Evolutionary conservation across 352 stramenopile species (phyloP), one percentile per base, ranked within the genome.

Genomic region (Pythium periplocum): DNA sequence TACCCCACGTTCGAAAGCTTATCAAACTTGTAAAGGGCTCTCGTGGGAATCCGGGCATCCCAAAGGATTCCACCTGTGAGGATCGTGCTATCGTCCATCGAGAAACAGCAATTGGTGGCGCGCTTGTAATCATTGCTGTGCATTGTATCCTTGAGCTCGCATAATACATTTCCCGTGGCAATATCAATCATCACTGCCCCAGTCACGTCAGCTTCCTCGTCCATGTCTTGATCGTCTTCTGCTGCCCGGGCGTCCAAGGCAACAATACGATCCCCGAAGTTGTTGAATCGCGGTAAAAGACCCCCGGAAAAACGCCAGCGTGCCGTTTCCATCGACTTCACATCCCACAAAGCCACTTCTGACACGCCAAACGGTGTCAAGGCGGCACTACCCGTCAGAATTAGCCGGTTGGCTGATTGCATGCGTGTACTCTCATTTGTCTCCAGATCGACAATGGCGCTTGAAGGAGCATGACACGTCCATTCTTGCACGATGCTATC

Each of bases 11-110:
- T 92, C 1, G 83, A 92, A 5, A 96, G 49, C 56, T 94, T 94
- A 59, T 96, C 87, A 53, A 96, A 95, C 46, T 95, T 93, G 64
- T 95, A 88, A 17, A 96, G 50, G 11, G 82, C 73, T 2, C 76
- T 74, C 11, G 76, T 86, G 9, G 79, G 72, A 46, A 87, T 73
- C 0, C 84, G 77, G 6, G 78, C 64, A 58, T 94, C 82, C 82
- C 84, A 94, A 4, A 94, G 55, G 70, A 94, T 86, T 3, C 84
- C 82, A 53, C 90, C 84, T 0, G 84, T 88, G 0, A 94, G 57
- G 50, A 94, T 83, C 1, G 73, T 86, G 26, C 70, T 68, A 44
- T 94, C 84, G 32, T 78, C 83, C 0, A 71, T 72, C 1, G 82
- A 84, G 48, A 87, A 94, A 44, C 75, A 80, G 55, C 80, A 91